Evolutionary conservation across 768 basidiomycete species (phyloP).

Genomic region (Lactarius indigo): DNA sequence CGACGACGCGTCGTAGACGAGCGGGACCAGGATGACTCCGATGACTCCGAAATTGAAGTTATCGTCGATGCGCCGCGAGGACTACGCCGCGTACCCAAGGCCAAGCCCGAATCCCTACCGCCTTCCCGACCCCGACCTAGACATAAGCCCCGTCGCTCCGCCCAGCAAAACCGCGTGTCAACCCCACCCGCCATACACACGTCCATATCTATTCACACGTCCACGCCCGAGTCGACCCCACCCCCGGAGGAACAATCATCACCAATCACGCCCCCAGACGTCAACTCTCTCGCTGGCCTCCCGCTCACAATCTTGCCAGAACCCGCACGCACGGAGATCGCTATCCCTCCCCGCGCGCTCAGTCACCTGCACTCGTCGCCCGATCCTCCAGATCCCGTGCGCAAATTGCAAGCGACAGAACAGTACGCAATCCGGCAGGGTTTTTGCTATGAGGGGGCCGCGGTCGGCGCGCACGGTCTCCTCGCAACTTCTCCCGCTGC

Average conservation of each 20-base stretch:
- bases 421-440: neutral
- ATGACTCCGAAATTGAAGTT: too few species aligned
- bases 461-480: constrained; percentile 16
- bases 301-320: constrained; percentile 9
- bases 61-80: too few species aligned
- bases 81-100: too few species aligned
- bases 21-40: too few species aligned
- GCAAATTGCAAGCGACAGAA: too few species aligned
- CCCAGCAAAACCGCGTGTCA: neutral
- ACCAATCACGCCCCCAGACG: neutral
- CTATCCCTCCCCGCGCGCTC: constrained; percentile 9
- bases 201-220: neutral
- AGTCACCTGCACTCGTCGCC: constrained; percentile 2
- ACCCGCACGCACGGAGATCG: constrained; percentile 1
- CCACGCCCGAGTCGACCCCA: neutral
- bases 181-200: neutral
- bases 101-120: too few species aligned
- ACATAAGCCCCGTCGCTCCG: neutral
- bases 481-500: constrained; percentile 6
- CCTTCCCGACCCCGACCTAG: neutral
- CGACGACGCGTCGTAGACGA: too few species aligned
- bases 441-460: constrained; percentile 20
- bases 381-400: neutral
- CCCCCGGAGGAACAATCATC: neutral
- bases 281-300: neutral